Percentiles rank a stretch among this genome's conserved stretches.
phyloP scores from a whole-genome alignment of 768 basidiomycete genomes.

The Cystofilobasidium ferigula region DNA sequence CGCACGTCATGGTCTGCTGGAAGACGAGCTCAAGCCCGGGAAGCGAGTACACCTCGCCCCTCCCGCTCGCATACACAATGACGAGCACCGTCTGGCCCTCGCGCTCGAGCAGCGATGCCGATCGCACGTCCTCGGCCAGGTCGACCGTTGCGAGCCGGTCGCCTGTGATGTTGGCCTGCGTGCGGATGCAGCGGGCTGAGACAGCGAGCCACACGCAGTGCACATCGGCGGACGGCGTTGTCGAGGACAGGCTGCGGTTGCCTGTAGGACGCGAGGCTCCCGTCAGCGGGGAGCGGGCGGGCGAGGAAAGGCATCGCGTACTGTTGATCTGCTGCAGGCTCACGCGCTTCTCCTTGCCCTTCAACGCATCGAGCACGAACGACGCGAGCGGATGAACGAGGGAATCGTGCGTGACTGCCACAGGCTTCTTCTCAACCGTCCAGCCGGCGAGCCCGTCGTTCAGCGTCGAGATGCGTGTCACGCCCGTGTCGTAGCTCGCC shows the following conservation, averaged over 20 bases:
- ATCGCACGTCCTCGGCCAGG: conserved; percentile 49
- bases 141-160: conserved; percentile 58
- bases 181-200: conserved; percentile 52
- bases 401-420: conserved; percentile 39
- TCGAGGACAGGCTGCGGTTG: background rate
- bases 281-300: no score
- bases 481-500: conserved; percentile 45
- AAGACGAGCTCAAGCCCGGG: background rate
- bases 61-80: background rate
- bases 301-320: no score
- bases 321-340: background rate
- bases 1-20: conserved; percentile 5
- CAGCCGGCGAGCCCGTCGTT: conserved; percentile 45
- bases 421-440: conserved; percentile 37
- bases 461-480: conserved; percentile 49
- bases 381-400: conserved; percentile 35
- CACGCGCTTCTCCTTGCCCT: conserved; percentile 29
- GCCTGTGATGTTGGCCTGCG: conserved; percentile 52
- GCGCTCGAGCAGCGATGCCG: conserved; percentile 37
- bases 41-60: background rate
- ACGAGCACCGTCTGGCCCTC: conserved; percentile 47
- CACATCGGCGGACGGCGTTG: background rate
- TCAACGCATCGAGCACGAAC: conserved; percentile 37
- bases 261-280: no score
- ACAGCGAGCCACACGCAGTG: conserved; percentile 47